Conservation (phyloP, 352 stramenopile species). For the Phytopythium cucurbitacearum region DNA sequence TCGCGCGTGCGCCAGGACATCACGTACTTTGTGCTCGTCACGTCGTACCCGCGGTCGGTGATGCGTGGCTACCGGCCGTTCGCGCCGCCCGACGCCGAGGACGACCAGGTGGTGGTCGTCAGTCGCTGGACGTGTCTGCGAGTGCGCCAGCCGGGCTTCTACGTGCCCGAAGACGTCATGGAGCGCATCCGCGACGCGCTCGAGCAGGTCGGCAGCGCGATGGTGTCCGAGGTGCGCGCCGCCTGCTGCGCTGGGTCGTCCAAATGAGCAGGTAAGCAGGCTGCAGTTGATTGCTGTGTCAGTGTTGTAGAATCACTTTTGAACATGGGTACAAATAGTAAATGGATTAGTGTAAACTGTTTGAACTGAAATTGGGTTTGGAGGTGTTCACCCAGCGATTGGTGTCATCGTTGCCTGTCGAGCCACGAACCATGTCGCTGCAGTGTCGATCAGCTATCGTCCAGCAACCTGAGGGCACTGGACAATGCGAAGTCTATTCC, state of each 20-base stretch:
- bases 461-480: too few species aligned
- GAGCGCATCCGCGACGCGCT: slow-evolving; percentile 16
- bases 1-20: slow-evolving; percentile 5
- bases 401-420: too few species aligned
- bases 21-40: slow-evolving; percentile 9
- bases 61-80: background rate
- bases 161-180: slow-evolving; percentile 14
- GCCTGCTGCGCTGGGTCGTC: background rate
- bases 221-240: slow-evolving; percentile 10
- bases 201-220: slow-evolving; percentile 22
- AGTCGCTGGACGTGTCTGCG: slow-evolving; percentile 26
- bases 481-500: too few species aligned
- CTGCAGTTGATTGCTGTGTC: too few species aligned
- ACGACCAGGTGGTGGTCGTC: slow-evolving; percentile 15
- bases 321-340: too few species aligned
- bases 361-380: too few species aligned
- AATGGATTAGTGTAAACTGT: too few species aligned
- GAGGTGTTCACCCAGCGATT: too few species aligned
- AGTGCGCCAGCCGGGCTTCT: slow-evolving; percentile 17
- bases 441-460: too few species aligned
- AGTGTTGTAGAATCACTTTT: too few species aligned
- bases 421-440: too few species aligned
- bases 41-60: slow-evolving; percentile 1
- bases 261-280: too few species aligned
- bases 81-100: background rate